phyloP scores from a whole-genome alignment of 768 basidiomycete genomes.

The Wakefieldia striispora region DNA sequence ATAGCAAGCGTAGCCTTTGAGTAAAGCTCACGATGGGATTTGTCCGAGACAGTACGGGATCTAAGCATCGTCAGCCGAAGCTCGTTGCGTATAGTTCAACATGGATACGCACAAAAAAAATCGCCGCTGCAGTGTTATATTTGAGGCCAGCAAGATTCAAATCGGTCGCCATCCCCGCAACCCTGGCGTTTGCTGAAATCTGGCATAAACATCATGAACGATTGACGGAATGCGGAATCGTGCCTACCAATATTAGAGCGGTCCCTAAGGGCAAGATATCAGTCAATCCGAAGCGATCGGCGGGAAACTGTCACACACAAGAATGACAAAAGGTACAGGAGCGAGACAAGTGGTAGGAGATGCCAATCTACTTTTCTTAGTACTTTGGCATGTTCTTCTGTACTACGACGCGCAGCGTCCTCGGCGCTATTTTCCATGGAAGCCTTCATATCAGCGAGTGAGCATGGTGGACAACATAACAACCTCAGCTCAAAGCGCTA shows the following conservation, averaged over 20 bases:
- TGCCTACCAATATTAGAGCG: constrained; percentile 39
- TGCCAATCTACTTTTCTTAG: constrained; percentile 21
- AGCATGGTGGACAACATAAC: no score
- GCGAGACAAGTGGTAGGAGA: constrained; percentile 16
- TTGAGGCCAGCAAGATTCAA: constrained; percentile 26
- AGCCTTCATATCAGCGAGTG: background rate
- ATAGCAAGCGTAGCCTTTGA: background rate
- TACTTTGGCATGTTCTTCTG: constrained; percentile 2
- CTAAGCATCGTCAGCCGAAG: constrained; percentile 7
- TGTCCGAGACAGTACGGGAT: constrained; percentile 32
- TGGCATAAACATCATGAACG: background rate
- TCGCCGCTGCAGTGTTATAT: constrained; percentile 33
- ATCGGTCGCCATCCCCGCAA: constrained; percentile 41
- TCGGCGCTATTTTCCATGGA: background rate
- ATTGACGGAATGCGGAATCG: background rate
- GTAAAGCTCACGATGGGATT: constrained; percentile 29
- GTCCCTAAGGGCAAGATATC: constrained; percentile 25
- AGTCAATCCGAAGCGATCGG: background rate
- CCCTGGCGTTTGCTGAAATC: constrained; percentile 34
- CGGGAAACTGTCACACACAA: constrained; percentile 7
- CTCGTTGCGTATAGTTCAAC: background rate
- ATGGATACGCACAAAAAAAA: constrained; percentile 29
- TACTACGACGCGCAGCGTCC: background rate
- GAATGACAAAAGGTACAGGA: constrained; percentile 18
- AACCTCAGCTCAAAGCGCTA: no score